A percentile compares a stretch with the other conserved stretches of the same genome.
These are phyloP conservation scores for Backusella psychrophila DNA, from an alignment of 192 early-diverging fungal species.

Conservation along the genomic window DNA sequence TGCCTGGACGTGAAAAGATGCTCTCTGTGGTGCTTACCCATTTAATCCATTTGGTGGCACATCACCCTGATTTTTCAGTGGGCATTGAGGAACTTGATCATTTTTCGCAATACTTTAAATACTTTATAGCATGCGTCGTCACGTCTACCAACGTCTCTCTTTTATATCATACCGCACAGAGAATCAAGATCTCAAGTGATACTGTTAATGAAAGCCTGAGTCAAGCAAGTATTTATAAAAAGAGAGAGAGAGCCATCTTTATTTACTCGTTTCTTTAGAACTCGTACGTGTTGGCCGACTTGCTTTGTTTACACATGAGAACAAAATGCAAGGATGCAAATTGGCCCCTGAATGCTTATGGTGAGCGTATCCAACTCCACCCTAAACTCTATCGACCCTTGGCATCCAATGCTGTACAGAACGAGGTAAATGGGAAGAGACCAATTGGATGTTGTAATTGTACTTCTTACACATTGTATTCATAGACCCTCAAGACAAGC, in stretches of 20 bases:
- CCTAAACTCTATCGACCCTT: conserved; percentile 64
- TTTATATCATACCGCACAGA: conserved; percentile 69
- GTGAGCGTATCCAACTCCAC: conserved; percentile 63
- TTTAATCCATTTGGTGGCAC: conserved; percentile 74
- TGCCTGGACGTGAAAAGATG: not conserved
- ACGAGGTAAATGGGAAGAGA: conserved; percentile 28
- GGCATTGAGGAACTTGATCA: conserved; percentile 43
- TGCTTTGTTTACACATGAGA: conserved; percentile 77
- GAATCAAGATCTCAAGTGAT: conserved; percentile 79
- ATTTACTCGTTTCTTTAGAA: conserved; percentile 37
- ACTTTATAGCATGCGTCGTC: conserved; percentile 77
- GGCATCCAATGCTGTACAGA: conserved; percentile 29
- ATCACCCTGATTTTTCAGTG: conserved; percentile 79
- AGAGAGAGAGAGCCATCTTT: not conserved
- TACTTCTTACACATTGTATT: not conserved
- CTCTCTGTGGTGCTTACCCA: conserved; percentile 62
- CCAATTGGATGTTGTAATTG: too few relatives aligned
- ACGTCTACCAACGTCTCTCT: conserved; percentile 81
- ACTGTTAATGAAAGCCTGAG: conserved; percentile 38
- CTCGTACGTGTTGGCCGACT: conserved; percentile 82
- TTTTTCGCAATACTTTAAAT: conserved; percentile 79
- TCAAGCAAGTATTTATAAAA: conserved; percentile 36
- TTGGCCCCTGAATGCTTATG: conserved; percentile 84
- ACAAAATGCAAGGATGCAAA: conserved; percentile 67
- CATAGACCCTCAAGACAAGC: conserved; percentile 31